Conservation (phyloP, 805 yeast genomes). For the Clavispora fructus region DNA sequence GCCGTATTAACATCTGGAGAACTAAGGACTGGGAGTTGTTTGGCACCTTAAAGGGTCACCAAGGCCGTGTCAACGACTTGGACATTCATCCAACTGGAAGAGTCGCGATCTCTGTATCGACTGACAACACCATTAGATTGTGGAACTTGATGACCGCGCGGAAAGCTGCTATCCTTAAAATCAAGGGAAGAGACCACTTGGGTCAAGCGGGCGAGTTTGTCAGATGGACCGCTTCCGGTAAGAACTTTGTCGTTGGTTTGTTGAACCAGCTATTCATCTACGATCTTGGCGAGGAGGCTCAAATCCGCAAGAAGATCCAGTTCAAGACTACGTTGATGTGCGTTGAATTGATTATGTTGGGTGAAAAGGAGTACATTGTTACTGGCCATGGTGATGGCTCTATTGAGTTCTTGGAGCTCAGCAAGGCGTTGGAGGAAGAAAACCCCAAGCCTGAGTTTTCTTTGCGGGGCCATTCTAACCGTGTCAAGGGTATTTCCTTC, state of each 20-base stretch:
- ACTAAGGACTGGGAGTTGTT: conserved; percentile 95
- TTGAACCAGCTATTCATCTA: conserved; percentile 60
- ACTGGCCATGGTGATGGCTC: conserved; percentile 71
- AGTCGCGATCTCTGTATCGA: conserved; percentile 84
- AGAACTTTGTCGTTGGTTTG: conserved; percentile 70
- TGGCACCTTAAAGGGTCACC: conserved; percentile 85
- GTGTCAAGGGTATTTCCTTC: conserved; percentile 75
- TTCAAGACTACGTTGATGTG: conserved; percentile 62
- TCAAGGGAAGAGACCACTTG: conserved; percentile 61
- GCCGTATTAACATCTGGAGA: conserved; percentile 87
- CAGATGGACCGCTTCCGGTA: conserved; percentile 66
- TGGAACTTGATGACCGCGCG: conserved; percentile 98
- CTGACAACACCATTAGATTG: conserved; percentile 74
- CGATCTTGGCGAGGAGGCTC: conserved; percentile 52
- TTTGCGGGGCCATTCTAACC: conserved; percentile 74
- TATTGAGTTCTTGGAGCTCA: conserved; percentile 50
- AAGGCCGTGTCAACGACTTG: conserved; percentile 74
- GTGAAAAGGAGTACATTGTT: conserved; percentile 51
- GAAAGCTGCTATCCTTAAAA: conserved; percentile 79
- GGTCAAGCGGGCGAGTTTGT: conserved; percentile 63
- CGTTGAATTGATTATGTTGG: conserved; percentile 45
- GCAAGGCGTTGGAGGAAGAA: conserved; percentile 10
- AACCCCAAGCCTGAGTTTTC: conserved; percentile 45
- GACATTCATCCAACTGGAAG: conserved; percentile 88
- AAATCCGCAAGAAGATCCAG: conserved; percentile 48